phyloP scores from a whole-genome alignment of 1,139 yeast species.

The Hemisphaericaspora subhashii region DNA sequence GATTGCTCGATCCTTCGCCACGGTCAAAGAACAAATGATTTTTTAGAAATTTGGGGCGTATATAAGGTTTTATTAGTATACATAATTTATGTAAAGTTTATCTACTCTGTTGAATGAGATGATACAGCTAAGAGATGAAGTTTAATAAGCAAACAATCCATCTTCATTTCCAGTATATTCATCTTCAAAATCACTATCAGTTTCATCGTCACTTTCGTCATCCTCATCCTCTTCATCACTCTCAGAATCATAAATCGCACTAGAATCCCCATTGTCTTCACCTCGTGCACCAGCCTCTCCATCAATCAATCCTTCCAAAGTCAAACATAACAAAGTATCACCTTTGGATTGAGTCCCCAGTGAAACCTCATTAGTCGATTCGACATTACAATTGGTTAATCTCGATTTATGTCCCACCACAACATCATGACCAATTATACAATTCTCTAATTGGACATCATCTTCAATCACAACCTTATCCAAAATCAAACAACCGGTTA shows the following conservation, averaged over 20 bases:
- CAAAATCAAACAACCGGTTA: slow-evolving; percentile 81
- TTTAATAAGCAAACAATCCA: slow-evolving; percentile 42
- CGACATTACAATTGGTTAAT: slow-evolving; percentile 79
- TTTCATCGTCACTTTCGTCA: slow-evolving; percentile 29
- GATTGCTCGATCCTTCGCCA: no score
- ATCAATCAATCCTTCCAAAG: slow-evolving; percentile 52
- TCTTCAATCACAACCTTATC: slow-evolving; percentile 75
- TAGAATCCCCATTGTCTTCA: slow-evolving; percentile 16
- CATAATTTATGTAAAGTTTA: no score
- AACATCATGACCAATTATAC: slow-evolving; percentile 75
- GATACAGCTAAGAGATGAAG: neutral
- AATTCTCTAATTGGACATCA: slow-evolving; percentile 84
- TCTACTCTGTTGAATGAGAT: no score
- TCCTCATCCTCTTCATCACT: slow-evolving; percentile 33
- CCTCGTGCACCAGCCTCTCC: slow-evolving; percentile 12
- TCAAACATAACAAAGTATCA: slow-evolving; percentile 71
- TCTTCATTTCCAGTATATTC: slow-evolving; percentile 52
- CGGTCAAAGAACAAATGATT: no score
- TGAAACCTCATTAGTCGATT: slow-evolving; percentile 69
- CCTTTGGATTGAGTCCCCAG: slow-evolving; percentile 71
- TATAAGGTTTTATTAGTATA: no score
- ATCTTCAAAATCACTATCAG: slow-evolving; percentile 37
- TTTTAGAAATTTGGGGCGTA: no score
- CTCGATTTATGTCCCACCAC: slow-evolving; percentile 58
- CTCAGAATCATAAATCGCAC: slow-evolving; percentile 22